These are phyloP conservation scores for Ascochyta pisi DNA, from an alignment of 2,329 filamentous ascomycete species.

Conservation along the genomic window DNA sequence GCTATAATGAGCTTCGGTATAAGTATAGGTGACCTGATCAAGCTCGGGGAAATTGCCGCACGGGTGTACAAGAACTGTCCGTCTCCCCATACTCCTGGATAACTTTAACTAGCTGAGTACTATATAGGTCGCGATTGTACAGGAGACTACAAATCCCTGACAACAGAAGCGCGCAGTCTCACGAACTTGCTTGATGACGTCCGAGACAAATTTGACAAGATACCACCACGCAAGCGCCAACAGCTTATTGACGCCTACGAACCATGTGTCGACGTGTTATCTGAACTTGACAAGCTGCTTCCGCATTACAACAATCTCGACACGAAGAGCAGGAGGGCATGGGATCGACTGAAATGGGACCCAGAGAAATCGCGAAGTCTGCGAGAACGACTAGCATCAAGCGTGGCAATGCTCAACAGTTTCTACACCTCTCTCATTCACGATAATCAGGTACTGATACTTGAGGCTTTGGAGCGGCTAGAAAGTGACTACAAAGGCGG, in stretches of 20 bases:
- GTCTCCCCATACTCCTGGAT: background rate
- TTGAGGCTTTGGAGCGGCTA: slow-evolving; percentile 39
- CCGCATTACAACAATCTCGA: slow-evolving; percentile 39
- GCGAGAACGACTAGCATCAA: slow-evolving; percentile 33
- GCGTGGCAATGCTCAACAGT: slow-evolving; percentile 32
- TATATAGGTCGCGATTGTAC: slow-evolving; percentile 38
- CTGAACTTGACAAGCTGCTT: slow-evolving; percentile 36
- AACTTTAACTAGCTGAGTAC: background rate
- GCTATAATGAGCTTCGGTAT: slow-evolving; percentile 37
- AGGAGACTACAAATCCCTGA: slow-evolving; percentile 39
- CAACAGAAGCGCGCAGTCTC: slow-evolving; percentile 34
- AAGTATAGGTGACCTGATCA: slow-evolving; percentile 35
- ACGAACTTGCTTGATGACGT: slow-evolving; percentile 39
- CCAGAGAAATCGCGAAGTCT: slow-evolving; percentile 29
- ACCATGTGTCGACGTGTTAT: slow-evolving; percentile 35
- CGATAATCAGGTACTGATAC: slow-evolving; percentile 38
- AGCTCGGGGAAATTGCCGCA: slow-evolving; percentile 33
- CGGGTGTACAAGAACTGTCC: slow-evolving; percentile 38
- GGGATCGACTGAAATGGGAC: slow-evolving; percentile 42
- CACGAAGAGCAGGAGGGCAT: slow-evolving; percentile 38
- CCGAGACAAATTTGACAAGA: slow-evolving; percentile 36
- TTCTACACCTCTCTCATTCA: slow-evolving; percentile 40
- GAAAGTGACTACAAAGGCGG: slow-evolving; percentile 40
- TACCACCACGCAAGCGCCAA: slow-evolving; percentile 27
- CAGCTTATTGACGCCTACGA: slow-evolving; percentile 33